These are phyloP conservation scores for Flaveria trinervia DNA, from an alignment of 129 eudicot species.

Conservation along the genomic window DNA sequence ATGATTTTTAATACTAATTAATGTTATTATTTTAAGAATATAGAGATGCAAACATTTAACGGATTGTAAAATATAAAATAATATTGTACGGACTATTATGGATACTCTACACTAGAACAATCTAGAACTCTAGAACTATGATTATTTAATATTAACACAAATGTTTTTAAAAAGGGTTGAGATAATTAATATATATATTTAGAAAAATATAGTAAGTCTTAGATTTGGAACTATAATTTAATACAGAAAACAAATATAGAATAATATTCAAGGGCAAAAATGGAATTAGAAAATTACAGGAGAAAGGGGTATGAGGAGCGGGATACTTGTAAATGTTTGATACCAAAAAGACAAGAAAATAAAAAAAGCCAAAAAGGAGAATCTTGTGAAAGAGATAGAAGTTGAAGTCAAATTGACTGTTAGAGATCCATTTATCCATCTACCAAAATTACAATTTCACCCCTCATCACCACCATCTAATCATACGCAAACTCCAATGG, in stretches of 20 bases:
- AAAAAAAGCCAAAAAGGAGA: constrained; percentile 13
- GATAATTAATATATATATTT: no score
- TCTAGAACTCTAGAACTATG: neutral
- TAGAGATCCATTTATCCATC: constrained; percentile 42
- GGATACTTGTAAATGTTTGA: constrained; percentile 21
- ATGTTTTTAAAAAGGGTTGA: no score
- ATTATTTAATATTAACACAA: neutral
- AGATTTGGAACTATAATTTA: neutral
- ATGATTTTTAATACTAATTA: neutral
- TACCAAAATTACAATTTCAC: constrained; percentile 40
- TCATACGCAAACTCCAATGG: constrained; percentile 41
- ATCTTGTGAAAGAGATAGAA: constrained; percentile 46
- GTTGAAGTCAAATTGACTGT: constrained; percentile 48
- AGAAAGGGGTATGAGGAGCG: neutral
- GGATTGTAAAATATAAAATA: neutral
- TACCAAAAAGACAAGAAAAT: constrained; percentile 34
- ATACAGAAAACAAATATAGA: neutral
- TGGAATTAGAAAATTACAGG: constrained; percentile 5
- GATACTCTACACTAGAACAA: neutral
- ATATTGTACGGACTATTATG: neutral
- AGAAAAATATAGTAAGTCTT: neutral
- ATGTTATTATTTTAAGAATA: neutral
- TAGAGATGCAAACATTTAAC: no score
- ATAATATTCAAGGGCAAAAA: constrained; percentile 11
- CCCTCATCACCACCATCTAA: constrained; percentile 32